phyloP scores from a whole-genome alignment of 371 early-diverging fungal species.

The Lichtheimia ornata region DNA sequence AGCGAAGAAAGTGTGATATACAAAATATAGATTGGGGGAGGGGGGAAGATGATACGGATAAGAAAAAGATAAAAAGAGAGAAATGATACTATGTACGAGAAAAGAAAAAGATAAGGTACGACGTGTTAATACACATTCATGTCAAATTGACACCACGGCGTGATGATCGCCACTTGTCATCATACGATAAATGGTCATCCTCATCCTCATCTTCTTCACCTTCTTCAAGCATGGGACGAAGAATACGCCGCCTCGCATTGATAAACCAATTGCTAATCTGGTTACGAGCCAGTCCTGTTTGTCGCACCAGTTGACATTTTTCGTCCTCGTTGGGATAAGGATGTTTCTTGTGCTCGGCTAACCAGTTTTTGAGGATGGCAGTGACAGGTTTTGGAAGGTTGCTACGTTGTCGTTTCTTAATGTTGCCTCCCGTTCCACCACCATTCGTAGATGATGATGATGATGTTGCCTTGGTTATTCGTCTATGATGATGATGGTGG shows the following conservation, averaged over 20 bases:
- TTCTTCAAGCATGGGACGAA: slow-evolving; percentile 43
- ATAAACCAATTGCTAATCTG: slow-evolving; percentile 46
- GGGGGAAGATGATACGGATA: neutral
- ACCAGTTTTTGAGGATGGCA: slow-evolving; percentile 71
- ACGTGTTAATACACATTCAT: neutral
- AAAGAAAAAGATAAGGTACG: too few relatives aligned
- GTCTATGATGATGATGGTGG: neutral
- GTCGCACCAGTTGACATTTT: slow-evolving; percentile 61
- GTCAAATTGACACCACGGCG: neutral
- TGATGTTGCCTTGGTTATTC: neutral
- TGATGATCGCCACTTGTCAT: neutral
- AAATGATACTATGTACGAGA: too few relatives aligned
- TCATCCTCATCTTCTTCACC: slow-evolving; percentile 25
- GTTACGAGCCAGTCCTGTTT: slow-evolving; percentile 68
- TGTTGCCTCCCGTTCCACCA: neutral
- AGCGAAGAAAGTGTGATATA: too few relatives aligned
- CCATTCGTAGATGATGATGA: neutral
- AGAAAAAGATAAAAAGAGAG: neutral
- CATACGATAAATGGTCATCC: neutral
- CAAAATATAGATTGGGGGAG: neutral
- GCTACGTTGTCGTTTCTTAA: slow-evolving; percentile 53
- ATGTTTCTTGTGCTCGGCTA: slow-evolving; percentile 71
- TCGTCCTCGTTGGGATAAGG: slow-evolving; percentile 85
- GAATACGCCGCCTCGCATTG: slow-evolving; percentile 76
- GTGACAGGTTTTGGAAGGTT: slow-evolving; percentile 67